phyloP scores from a whole-genome alignment of 345 rosid species.

The Anastatica hierochuntica region DNA sequence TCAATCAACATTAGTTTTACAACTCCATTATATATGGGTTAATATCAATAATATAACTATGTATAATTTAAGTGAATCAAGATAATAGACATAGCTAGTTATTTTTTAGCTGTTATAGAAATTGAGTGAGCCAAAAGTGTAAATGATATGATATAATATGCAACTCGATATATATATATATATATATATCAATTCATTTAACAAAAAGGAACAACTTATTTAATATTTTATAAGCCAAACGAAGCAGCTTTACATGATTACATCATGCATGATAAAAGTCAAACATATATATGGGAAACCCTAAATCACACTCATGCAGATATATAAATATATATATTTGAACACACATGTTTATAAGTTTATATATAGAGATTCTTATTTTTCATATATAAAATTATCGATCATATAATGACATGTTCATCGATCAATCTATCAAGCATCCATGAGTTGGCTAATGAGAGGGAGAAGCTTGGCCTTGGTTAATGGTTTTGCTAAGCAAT shows the following conservation, averaged over 20 bases:
- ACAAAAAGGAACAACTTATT: not conserved
- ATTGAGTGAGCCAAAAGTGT: too few species aligned
- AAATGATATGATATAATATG: too few species aligned
- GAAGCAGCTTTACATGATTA: slow-evolving; percentile 2
- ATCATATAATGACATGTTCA: not conserved
- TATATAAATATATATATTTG: not conserved
- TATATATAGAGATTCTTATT: not conserved
- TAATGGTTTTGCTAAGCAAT: slow-evolving; percentile 25
- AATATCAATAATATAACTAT: too few species aligned
- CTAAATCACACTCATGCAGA: too few species aligned
- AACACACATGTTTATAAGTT: slow-evolving; percentile 1
- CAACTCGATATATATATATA: too few species aligned
- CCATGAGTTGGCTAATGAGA: slow-evolving; percentile 13
- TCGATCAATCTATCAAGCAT: slow-evolving; percentile 14
- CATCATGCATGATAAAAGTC: not conserved
- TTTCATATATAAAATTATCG: not conserved
- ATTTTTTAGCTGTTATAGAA: too few species aligned
- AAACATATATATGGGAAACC: not conserved
- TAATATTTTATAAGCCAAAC: not conserved
- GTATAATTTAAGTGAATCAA: too few species aligned
- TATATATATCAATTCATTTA: not conserved
- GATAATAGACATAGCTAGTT: too few species aligned
- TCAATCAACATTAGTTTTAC: too few species aligned
- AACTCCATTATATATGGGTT: too few species aligned
- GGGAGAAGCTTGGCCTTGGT: slow-evolving; percentile 12